Percentiles rank a stretch among this genome's conserved stretches.
phyloP scores from a whole-genome alignment of 2,329 filamentous ascomycete species.

The Chrysosporium keratinophilum region DNA sequence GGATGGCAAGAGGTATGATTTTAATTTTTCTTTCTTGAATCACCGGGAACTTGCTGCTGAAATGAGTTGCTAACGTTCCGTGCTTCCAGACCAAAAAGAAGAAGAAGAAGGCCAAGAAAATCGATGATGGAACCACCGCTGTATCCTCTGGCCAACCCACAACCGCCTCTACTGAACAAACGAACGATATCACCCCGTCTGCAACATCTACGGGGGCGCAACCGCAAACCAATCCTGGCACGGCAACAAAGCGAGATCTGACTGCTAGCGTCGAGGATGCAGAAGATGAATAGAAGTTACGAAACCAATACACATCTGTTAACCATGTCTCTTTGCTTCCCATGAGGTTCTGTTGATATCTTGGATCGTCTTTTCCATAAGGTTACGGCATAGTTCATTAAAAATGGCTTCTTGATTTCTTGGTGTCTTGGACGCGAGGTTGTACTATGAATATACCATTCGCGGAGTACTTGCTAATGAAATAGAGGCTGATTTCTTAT shows the following conservation, averaged over 20 bases:
- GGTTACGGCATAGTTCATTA: too few species aligned
- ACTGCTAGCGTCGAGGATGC: conserved; percentile 39
- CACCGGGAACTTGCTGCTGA: conserved; percentile 2
- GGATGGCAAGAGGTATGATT: conserved; percentile 84
- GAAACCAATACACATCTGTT: not conserved
- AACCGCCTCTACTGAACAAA: conserved; percentile 7
- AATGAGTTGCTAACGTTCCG: not conserved
- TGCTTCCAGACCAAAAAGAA: conserved; percentile 26
- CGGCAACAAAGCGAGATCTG: conserved; percentile 32
- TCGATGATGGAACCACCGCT: conserved; percentile 7
- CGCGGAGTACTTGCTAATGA: too few species aligned
- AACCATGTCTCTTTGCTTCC: not conserved
- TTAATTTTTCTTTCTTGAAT: conserved; percentile 13
- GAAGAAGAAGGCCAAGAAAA: conserved; percentile 31
- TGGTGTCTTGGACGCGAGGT: too few species aligned
- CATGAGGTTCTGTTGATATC: not conserved
- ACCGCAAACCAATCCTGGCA: conserved; percentile 27
- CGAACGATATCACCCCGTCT: conserved; percentile 19
- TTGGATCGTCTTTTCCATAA: not conserved
- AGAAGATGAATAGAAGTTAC: conserved; percentile 27
- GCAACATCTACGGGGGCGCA: conserved; percentile 26
- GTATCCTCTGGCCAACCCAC: conserved; percentile 3
- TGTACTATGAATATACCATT: too few species aligned
- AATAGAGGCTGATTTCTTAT: too few species aligned
- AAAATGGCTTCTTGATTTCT: too few species aligned